These are phyloP conservation scores for Calonectria fujianensis DNA, from an alignment of 2,329 filamentous ascomycete genomes.

Conservation along the genomic window DNA sequence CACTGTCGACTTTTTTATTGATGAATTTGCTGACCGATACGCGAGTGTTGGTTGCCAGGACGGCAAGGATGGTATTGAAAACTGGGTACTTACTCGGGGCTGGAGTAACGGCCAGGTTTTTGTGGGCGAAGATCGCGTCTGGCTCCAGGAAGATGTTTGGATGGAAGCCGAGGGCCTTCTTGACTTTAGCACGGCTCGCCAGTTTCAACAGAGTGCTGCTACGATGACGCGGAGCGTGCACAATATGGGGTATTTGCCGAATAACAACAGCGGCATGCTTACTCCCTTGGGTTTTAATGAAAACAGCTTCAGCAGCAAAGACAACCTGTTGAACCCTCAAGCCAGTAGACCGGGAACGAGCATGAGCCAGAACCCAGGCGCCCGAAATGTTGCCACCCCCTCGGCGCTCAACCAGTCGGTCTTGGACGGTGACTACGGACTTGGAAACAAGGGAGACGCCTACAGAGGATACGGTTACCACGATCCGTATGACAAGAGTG, in stretches of 20 bases:
- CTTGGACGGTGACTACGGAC: neutral
- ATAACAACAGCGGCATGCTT: conserved; percentile 1
- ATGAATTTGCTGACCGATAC: conserved; percentile 93
- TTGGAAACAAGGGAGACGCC: conserved; percentile 9
- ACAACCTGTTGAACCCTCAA: conserved; percentile 8
- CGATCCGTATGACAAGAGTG: conserved; percentile 81
- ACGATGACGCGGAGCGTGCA: conserved; percentile 65
- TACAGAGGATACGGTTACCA: conserved; percentile 56
- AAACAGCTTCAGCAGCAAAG: neutral
- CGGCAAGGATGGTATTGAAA: conserved; percentile 93
- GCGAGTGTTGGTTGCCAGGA: conserved; percentile 89
- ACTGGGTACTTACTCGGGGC: conserved; percentile 93
- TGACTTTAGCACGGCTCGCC: conserved; percentile 66
- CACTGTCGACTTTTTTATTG: conserved; percentile 95
- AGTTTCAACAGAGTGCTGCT: conserved; percentile 74
- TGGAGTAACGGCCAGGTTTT: conserved; percentile 99
- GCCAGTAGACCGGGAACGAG: neutral
- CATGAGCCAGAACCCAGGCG: conserved; percentile 1
- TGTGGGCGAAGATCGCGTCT: conserved; percentile 91
- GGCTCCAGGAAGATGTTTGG: conserved; percentile 96
- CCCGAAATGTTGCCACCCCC: neutral
- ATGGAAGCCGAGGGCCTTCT: conserved; percentile 99
- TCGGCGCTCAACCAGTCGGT: neutral
- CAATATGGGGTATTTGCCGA: conserved; percentile 43
- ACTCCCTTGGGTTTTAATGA: neutral